A percentile compares a stretch with the other conserved stretches of the same genome.
Evolutionary conservation across 1,139 yeast species (phyloP).

Genomic region (Geotrichum aggregatum): DNA sequence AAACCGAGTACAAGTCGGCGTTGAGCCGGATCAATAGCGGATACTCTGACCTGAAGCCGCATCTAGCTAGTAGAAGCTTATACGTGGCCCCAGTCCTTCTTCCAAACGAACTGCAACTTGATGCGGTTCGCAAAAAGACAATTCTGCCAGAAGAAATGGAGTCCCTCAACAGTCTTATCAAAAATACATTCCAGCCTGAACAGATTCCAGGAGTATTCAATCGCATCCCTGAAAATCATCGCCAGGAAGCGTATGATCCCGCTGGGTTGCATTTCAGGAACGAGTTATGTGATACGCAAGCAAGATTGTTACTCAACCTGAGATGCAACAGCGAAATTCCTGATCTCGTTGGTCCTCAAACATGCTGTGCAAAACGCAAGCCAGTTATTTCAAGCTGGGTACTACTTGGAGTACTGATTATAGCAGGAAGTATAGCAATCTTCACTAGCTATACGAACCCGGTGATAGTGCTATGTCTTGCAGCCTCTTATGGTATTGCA

Average conservation of each 20-base stretch:
- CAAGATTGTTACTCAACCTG: slow-evolving; percentile 6
- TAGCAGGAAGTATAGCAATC: not conserved
- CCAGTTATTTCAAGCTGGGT: not conserved
- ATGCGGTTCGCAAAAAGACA: slow-evolving; percentile 8
- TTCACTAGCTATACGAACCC: not conserved
- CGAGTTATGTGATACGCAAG: slow-evolving; percentile 12
- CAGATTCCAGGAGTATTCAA: slow-evolving; percentile 7
- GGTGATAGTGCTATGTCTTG: not conserved
- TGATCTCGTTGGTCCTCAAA: not conserved
- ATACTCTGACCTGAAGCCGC: not conserved
- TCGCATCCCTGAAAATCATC: slow-evolving; percentile 2
- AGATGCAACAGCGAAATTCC: slow-evolving; percentile 11
- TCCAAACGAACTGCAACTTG: slow-evolving; percentile 4
- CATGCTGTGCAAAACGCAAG: slow-evolving; percentile 3
- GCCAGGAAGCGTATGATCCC: slow-evolving; percentile 9
- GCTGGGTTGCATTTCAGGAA: slow-evolving; percentile 17
- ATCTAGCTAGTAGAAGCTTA: not conserved
- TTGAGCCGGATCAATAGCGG: slow-evolving; percentile 4
- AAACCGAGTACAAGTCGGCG: slow-evolving; percentile 11
- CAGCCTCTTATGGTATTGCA: not conserved
- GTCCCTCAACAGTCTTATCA: slow-evolving; percentile 1
- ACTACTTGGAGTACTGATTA: not conserved
- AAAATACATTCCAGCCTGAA: not conserved
- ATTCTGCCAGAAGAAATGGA: slow-evolving; percentile 1
- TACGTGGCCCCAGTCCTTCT: slow-evolving; percentile 13